Evolutionary conservation across 2,329 filamentous ascomycete species (phyloP), one percentile per base, ranked within the genome.

Genomic region (Ophiocordyceps australis): DNA sequence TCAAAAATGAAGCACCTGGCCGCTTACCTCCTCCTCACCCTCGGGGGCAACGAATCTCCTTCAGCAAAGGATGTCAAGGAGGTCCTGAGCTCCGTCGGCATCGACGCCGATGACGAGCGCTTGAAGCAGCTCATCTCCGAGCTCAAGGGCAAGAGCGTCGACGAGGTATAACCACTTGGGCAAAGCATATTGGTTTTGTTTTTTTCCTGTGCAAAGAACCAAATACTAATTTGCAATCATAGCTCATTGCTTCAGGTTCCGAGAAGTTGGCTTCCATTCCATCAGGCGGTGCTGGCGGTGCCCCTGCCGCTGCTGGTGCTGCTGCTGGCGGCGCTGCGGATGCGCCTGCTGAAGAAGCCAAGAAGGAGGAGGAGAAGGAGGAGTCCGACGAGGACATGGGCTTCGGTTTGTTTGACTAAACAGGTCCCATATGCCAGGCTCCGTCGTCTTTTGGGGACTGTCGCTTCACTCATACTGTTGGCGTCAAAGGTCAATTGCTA

Each of bases 1-100:
- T 40, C 41, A 57, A 92, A 75, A 82, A 95, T 98, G 89, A 95
- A 98, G 85, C 77, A 95, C 67, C 78, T 98, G 67, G 89, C 89
- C 57, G 86, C 89, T 57, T 95, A 92, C 74, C 83, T 98, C 54
- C 86, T 98, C 55, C 81, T 95, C 59, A 63, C 65, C 65, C 78
- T 95, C 46, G 86, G 71, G 57, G 89, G 89, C 64, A 95, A 94
- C 73, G 57, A 69, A 65, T 73, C 74, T 38, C 89, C 89, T 46
- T 83, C 79, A 39, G 81, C 79, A 47, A 57, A 59, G 41, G 85
- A 95, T 55, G 63, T 98, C 71, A 89, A 80, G 68, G 54, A 51
- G 37, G 83, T 98, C 48, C 81, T 98, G 55, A 72, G 74, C 50
- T 80, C 86, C 43, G 89, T 95, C 52, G 89, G 89, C 49, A 83